phyloP scores from a whole-genome alignment of 2,329 filamentous ascomycete species.

The Eurotiales sp. region DNA sequence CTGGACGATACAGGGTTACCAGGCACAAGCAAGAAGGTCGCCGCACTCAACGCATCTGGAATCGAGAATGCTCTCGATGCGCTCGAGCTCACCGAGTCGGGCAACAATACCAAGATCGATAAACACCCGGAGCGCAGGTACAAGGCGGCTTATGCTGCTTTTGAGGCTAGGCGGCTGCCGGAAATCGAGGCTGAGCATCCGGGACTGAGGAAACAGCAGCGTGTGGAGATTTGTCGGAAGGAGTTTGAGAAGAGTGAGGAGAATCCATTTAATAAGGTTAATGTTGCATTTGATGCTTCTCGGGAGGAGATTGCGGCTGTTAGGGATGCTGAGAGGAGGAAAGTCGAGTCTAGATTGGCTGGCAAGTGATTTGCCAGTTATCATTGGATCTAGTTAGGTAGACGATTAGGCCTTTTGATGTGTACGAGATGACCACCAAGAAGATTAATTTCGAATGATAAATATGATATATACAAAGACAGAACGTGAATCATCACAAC shows the following conservation, averaged over 20 bases:
- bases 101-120: constrained; percentile 68
- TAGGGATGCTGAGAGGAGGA: constrained; percentile 62
- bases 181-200: constrained; percentile 84
- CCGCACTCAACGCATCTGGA: constrained; percentile 73
- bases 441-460: too few species aligned
- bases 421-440: too few species aligned
- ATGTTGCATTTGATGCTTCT: constrained; percentile 69
- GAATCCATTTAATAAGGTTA: constrained; percentile 90
- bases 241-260: constrained; percentile 94
- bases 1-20: constrained; percentile 58
- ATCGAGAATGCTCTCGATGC: constrained; percentile 94
- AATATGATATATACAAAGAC: too few species aligned
- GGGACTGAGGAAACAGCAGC: constrained; percentile 76
- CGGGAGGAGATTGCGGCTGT: constrained; percentile 71
- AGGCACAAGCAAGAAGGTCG: constrained; percentile 41
- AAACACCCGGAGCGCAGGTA: constrained; percentile 82
- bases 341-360: constrained; percentile 67
- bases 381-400: too few species aligned
- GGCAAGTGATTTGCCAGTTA: constrained; percentile 21
- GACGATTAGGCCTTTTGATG: too few species aligned
- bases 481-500: not conserved
- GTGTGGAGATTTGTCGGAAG: constrained; percentile 76
- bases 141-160: constrained; percentile 80
- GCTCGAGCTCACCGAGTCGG: constrained; percentile 61
- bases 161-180: constrained; percentile 72